These are phyloP conservation scores for Cyclotella kingstonii DNA, from an alignment of 108 stramenopile species.

Conservation along the genomic window DNA sequence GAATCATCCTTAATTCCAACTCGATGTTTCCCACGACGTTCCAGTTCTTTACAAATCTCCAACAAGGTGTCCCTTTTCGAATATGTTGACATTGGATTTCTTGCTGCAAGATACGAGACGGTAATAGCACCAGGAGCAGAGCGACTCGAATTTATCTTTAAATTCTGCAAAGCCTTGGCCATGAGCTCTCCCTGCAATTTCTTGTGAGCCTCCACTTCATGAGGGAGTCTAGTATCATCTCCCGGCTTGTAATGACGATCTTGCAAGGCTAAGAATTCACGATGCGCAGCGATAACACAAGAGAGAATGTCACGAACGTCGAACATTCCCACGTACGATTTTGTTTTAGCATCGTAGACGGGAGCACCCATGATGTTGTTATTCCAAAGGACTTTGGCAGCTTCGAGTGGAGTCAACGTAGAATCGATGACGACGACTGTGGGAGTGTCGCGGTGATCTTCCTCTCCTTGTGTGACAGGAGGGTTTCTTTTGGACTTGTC, in stretches of 20 bases:
- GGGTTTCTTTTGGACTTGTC: not conserved
- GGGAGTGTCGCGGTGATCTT: slow-evolving; percentile 8
- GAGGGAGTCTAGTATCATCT: slow-evolving; percentile 22
- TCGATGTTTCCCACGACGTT: slow-evolving; percentile 31
- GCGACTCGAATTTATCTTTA: slow-evolving; percentile 34
- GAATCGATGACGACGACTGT: slow-evolving; percentile 50
- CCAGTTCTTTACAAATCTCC: slow-evolving; percentile 46
- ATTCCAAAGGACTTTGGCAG: slow-evolving; percentile 47
- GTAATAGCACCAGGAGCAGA: slow-evolving; percentile 43
- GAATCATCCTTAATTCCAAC: slow-evolving; percentile 33
- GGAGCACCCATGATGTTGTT: slow-evolving; percentile 53
- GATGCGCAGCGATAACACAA: slow-evolving; percentile 43
- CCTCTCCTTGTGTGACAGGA: not conserved
- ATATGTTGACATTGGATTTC: slow-evolving; percentile 39
- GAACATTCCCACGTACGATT: slow-evolving; percentile 52
- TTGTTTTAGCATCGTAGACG: slow-evolving; percentile 37
- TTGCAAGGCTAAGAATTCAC: slow-evolving; percentile 30
- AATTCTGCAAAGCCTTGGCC: slow-evolving; percentile 45
- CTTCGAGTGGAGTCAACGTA: slow-evolving; percentile 47
- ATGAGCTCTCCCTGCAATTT: slow-evolving; percentile 37
- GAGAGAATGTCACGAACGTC: slow-evolving; percentile 55
- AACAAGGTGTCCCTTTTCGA: slow-evolving; percentile 25
- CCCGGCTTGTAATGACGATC: slow-evolving; percentile 30
- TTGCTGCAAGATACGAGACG: slow-evolving; percentile 44
- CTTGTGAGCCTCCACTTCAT: slow-evolving; percentile 29